Evolutionary conservation across 202 grass and related monocot genomes (phyloP).

Genomic region (Elaeis oleifera): DNA sequence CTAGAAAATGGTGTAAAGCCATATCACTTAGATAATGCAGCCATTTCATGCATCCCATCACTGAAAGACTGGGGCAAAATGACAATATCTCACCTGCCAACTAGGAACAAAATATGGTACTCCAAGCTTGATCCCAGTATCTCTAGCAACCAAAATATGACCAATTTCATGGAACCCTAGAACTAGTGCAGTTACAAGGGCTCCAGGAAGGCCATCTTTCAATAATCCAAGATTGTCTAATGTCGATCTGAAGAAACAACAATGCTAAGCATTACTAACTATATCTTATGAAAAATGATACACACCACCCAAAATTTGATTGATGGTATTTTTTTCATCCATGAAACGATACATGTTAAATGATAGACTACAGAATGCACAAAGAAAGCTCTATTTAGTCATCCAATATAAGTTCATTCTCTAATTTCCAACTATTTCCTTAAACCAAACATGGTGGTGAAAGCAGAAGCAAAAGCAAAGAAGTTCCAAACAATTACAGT

Average conservation of each 20-base stretch:
- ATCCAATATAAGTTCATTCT: too few relatives aligned
- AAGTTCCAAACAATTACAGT: too few relatives aligned
- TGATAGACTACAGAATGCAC: too few relatives aligned
- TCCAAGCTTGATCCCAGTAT: conserved; percentile 77
- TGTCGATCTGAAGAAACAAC: conserved; percentile 58
- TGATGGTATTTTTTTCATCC: too few relatives aligned
- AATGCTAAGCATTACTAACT: conserved; percentile 13
- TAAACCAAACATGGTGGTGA: too few relatives aligned
- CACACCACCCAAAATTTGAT: too few relatives aligned
- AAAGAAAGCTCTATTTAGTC: too few relatives aligned
- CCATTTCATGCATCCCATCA: background rate
- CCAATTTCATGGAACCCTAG: conserved; percentile 83
- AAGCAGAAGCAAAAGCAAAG: too few relatives aligned
- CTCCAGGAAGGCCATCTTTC: conserved; percentile 72
- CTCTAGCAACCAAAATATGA: conserved; percentile 69
- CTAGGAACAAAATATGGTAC: conserved; percentile 98
- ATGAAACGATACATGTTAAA: too few relatives aligned
- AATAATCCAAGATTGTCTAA: conserved; percentile 87
- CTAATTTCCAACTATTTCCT: too few relatives aligned
- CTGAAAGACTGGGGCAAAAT: background rate
- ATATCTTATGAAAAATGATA: background rate
- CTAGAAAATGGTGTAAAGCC: too few relatives aligned
- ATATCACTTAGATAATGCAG: too few relatives aligned
- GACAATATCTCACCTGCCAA: conserved; percentile 70
- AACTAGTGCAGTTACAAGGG: conserved; percentile 67